These are phyloP conservation scores for Lantana camara DNA, from an alignment of 257 asterid genomes.

Conservation along the genomic window DNA sequence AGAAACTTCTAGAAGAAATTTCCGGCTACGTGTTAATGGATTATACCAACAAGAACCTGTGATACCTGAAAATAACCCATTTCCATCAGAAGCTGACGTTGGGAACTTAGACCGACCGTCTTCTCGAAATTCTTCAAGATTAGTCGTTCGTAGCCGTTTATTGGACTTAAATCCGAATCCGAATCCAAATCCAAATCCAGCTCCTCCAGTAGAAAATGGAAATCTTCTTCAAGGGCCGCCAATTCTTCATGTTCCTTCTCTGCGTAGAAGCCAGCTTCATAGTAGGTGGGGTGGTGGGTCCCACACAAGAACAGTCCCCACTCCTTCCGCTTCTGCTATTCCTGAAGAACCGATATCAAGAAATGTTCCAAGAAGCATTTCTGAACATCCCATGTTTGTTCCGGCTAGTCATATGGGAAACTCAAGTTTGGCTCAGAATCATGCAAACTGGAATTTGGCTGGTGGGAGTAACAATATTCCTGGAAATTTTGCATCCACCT, in stretches of 20 bases:
- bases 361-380: conserved; percentile 59
- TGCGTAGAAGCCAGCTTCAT: conserved; percentile 37
- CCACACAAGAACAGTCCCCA: conserved; percentile 46
- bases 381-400: conserved; percentile 76
- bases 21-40: conserved; percentile 65
- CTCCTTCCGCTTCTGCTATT: conserved; percentile 31
- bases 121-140: conserved; percentile 45
- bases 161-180: conserved; percentile 48
- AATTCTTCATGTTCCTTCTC: conserved; percentile 39
- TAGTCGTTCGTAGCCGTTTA: conserved; percentile 36
- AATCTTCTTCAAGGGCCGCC: conserved; percentile 42
- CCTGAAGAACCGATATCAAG: conserved; percentile 38
- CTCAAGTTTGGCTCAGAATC: conserved; percentile 40
- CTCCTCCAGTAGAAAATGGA: conserved; percentile 41
- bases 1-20: conserved; percentile 56
- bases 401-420: conserved; percentile 51
- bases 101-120: conserved; percentile 43
- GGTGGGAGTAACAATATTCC: conserved; percentile 42
- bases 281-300: conserved; percentile 62
- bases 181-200: conserved; percentile 45
- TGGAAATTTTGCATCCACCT: conserved; percentile 51
- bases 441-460: conserved; percentile 49
- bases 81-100: conserved; percentile 34
- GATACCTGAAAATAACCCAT: conserved; percentile 30
- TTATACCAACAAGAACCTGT: conserved; percentile 51